A percentile compares a stretch with the other conserved stretches of the same genome.
These are phyloP conservation scores for Tylopilus subfusipes DNA, from an alignment of 768 basidiomycete species.

Conservation along the genomic window DNA sequence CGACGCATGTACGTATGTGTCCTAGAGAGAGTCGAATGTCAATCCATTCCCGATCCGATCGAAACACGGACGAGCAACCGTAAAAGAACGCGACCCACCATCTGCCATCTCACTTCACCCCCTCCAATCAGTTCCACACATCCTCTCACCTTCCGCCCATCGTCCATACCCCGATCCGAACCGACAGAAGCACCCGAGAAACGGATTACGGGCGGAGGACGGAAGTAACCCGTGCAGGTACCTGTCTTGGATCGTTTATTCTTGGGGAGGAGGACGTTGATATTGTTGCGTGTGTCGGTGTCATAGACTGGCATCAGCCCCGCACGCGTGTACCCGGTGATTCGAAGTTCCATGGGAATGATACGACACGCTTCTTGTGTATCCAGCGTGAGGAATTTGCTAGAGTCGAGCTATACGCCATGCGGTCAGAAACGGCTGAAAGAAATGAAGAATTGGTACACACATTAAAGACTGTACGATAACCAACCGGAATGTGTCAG, in stretches of 20 bases:
- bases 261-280: slow-evolving; percentile 17
- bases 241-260: background rate
- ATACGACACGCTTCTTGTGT: slow-evolving; percentile 48
- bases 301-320: slow-evolving; percentile 20
- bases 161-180: slow-evolving; percentile 31
- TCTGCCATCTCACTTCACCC: slow-evolving; percentile 49
- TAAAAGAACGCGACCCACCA: slow-evolving; percentile 35
- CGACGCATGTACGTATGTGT: slow-evolving; percentile 31
- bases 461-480: slow-evolving; percentile 24
- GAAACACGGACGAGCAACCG: no score
- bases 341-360: slow-evolving; percentile 48
- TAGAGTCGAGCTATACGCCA: slow-evolving; percentile 19
- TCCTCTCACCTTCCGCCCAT: slow-evolving; percentile 38
- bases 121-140: slow-evolving; percentile 47
- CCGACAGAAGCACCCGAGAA: slow-evolving; percentile 45
- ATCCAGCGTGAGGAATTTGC: slow-evolving; percentile 30
- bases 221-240: slow-evolving; percentile 24
- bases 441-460: background rate
- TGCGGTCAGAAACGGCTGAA: background rate
- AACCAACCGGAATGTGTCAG: background rate
- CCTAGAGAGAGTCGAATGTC: slow-evolving; percentile 7
- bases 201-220: slow-evolving; percentile 48
- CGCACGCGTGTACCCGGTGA: slow-evolving; percentile 36
- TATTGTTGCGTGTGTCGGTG: background rate
- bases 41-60: background rate